A percentile compares a stretch with the other conserved stretches of the same genome.
Evolutionary conservation across 163 green algal genomes (phyloP).

Genomic region (Picocystis sp.): DNA sequence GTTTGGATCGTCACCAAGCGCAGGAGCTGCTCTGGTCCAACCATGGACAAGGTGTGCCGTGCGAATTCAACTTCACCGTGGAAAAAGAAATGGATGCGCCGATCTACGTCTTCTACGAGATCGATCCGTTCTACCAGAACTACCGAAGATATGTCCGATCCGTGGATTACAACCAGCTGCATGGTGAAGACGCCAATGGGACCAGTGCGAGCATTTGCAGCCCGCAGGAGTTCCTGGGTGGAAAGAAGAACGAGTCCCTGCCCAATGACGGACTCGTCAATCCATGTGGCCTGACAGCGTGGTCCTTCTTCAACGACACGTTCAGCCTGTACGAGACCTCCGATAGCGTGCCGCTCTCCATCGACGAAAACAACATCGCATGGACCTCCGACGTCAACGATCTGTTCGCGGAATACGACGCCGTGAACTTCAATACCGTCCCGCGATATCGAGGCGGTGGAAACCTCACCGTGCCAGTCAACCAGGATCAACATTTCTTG

Average conservation of each 20-base stretch:
- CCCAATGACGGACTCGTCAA: slow-evolving; percentile 33
- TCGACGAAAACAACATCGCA: slow-evolving; percentile 30
- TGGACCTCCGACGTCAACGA: slow-evolving; percentile 42
- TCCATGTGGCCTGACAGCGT: slow-evolving; percentile 81
- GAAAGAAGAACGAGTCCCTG: neutral
- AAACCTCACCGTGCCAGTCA: slow-evolving; percentile 22
- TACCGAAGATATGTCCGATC: slow-evolving; percentile 43
- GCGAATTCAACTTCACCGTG: slow-evolving; percentile 30
- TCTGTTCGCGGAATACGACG: slow-evolving; percentile 34
- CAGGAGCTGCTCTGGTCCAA: neutral
- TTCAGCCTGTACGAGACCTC: slow-evolving; percentile 32
- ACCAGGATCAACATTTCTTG: slow-evolving; percentile 64
- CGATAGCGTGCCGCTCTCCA: slow-evolving; percentile 1
- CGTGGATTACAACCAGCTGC: slow-evolving; percentile 41
- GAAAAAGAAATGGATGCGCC: slow-evolving; percentile 54
- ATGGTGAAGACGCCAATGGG: slow-evolving; percentile 11
- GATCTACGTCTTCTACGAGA: slow-evolving; percentile 82
- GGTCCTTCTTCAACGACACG: slow-evolving; percentile 91
- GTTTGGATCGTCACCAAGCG: neutral
- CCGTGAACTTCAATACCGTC: slow-evolving; percentile 44
- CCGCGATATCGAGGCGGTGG: slow-evolving; percentile 31
- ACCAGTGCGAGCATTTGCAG: slow-evolving; percentile 27
- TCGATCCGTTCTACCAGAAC: slow-evolving; percentile 83
- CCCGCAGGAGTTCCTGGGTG: slow-evolving; percentile 5
- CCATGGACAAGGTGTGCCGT: slow-evolving; percentile 17